These are phyloP conservation scores for Haberlea rhodopensis DNA, from an alignment of 257 asterid genomes.

Conservation along the genomic window DNA sequence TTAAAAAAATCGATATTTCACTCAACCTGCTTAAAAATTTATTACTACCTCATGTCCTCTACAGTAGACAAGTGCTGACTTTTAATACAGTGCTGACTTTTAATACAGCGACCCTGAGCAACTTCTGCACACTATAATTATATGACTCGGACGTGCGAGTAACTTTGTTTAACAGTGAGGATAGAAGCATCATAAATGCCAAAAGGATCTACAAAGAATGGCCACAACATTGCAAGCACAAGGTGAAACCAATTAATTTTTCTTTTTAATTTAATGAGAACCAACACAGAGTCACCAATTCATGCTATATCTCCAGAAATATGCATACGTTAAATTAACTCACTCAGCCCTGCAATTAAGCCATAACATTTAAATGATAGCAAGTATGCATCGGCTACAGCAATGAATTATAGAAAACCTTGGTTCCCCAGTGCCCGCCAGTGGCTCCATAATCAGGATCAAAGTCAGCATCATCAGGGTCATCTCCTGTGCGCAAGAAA, in stretches of 20 bases:
- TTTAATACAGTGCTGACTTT: not conserved
- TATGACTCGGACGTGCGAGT: slow-evolving; percentile 1
- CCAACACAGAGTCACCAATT: slow-evolving; percentile 2
- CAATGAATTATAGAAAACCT: slow-evolving; percentile 41
- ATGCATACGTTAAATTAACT: slow-evolving; percentile 7
- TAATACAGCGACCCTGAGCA: not conserved
- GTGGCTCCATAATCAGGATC: slow-evolving; percentile 74
- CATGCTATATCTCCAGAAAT: slow-evolving; percentile 18
- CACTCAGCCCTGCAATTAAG: slow-evolving; percentile 7
- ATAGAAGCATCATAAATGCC: slow-evolving; percentile 14
- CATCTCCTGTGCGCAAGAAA: slow-evolving; percentile 69
- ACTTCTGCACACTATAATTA: not conserved
- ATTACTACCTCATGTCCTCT: slow-evolving; percentile 3
- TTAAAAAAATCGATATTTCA: slow-evolving; percentile 1
- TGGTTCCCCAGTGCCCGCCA: slow-evolving; percentile 49
- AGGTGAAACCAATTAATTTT: slow-evolving; percentile 4
- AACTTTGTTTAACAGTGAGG: slow-evolving; percentile 2
- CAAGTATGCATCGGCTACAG: slow-evolving; percentile 13
- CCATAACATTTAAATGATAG: slow-evolving; percentile 8
- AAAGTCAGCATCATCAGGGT: slow-evolving; percentile 90
- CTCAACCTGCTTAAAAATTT: not conserved
- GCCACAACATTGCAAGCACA: not conserved
- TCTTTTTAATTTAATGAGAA: slow-evolving; percentile 16
- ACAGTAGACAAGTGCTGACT: not conserved
- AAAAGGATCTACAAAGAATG: slow-evolving; percentile 6